A percentile compares a stretch with the other conserved stretches of the same genome.
Conservation (phyloP, 208 protist genomes). For the Naegleria fowleri region DNA sequence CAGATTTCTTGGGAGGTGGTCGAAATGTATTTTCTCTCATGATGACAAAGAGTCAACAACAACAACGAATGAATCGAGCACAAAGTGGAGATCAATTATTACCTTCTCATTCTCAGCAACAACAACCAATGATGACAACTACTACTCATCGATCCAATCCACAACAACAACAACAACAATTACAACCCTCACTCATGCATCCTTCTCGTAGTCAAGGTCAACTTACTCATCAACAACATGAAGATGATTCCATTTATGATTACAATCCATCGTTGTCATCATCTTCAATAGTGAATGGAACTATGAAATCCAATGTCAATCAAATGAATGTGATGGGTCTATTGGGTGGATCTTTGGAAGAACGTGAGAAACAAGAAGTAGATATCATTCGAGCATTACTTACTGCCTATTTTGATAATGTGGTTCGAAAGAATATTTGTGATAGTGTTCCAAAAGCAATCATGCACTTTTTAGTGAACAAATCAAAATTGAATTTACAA, state of each 20-base stretch:
- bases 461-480: conserved; percentile 94
- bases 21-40: not conserved
- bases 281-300: too few species aligned
- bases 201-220: not conserved
- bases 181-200: not conserved
- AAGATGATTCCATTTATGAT: not conserved
- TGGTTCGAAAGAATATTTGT: conserved; percentile 61
- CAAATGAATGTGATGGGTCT: not conserved
- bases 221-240: too few species aligned
- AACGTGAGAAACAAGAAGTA: conserved; percentile 31
- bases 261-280: too few species aligned
- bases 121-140: too few species aligned
- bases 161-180: not conserved
- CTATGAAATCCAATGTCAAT: not conserved
- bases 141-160: too few species aligned
- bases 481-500: conserved; percentile 78
- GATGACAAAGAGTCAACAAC: not conserved
- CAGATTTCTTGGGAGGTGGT: conserved; percentile 59
- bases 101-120: conserved; percentile 37
- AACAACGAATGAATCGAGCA: not conserved
- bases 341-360: not conserved
- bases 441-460: conserved; percentile 91
- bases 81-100: not conserved
- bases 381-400: conserved; percentile 47
- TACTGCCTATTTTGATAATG: conserved; percentile 55